Percentiles rank a stretch among this genome's conserved stretches.
Evolutionary conservation across 140 eudicot species (phyloP).

Genomic region (Flaveria floridana): DNA sequence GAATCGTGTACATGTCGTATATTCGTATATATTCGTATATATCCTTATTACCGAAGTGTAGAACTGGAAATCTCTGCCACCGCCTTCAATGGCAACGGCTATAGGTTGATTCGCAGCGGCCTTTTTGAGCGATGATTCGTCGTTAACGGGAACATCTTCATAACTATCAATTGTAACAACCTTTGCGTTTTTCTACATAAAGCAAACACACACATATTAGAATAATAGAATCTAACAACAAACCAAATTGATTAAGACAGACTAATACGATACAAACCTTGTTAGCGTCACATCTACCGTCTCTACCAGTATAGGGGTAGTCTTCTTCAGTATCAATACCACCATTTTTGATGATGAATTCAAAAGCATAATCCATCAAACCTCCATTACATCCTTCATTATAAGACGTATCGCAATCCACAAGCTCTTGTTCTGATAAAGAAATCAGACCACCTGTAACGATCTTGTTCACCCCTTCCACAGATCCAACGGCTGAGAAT

Average conservation of each 20-base stretch:
- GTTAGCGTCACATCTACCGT: conserved; percentile 56
- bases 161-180: conserved; percentile 56
- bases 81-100: conserved; percentile 63
- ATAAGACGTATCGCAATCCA: conserved; percentile 70
- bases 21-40: too few relatives aligned
- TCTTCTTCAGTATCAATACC: conserved; percentile 73
- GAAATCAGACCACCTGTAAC: conserved; percentile 62
- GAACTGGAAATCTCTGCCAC: conserved; percentile 66
- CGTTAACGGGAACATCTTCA: conserved; percentile 62
- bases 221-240: background rate
- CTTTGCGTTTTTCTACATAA: conserved; percentile 43
- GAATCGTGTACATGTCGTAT: background rate
- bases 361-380: conserved; percentile 80
- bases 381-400: conserved; percentile 82
- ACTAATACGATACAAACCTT: conserved; percentile 43
- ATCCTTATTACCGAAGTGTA: conserved; percentile 47
- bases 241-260: too few relatives aligned
- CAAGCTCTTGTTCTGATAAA: conserved; percentile 80
- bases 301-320: conserved; percentile 65
- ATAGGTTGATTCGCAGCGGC: conserved; percentile 61
- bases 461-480: conserved; percentile 74
- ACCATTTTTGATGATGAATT: conserved; percentile 76
- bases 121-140: conserved; percentile 54
- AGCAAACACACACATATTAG: conserved; percentile 18
- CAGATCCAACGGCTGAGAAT: conserved; percentile 65